Conservation (phyloP, 805 yeast genomes). For the Saccharomycopsis malanga region DNA sequence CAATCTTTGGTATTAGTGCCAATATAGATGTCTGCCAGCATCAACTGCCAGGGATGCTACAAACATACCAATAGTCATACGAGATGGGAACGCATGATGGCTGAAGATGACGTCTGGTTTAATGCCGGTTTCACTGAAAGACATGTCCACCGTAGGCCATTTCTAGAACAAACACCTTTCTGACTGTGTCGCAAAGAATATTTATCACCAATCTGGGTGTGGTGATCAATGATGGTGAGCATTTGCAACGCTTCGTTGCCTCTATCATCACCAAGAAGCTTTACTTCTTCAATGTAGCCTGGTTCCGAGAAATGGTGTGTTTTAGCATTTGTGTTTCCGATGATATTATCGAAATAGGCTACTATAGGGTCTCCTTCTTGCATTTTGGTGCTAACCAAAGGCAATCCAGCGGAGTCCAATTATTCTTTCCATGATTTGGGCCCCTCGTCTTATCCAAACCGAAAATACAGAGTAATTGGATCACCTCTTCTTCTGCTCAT, state of each 20-base stretch:
- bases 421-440: constrained; percentile 86
- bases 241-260: constrained; percentile 73
- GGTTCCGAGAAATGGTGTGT: constrained; percentile 93
- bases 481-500: constrained; percentile 81
- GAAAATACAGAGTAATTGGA: constrained; percentile 89
- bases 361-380: constrained; percentile 95
- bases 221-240: constrained; percentile 82
- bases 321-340: constrained; percentile 85
- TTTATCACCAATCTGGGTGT: constrained; percentile 95
- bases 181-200: constrained; percentile 97
- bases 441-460: constrained; percentile 90
- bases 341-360: constrained; percentile 85
- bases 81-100: constrained; percentile 99
- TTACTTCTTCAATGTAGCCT: constrained; percentile 92
- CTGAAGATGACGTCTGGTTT: constrained; percentile 97
- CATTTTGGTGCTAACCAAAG: constrained; percentile 77
- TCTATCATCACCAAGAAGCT: constrained; percentile 77
- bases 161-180: constrained; percentile 96
- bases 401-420: constrained; percentile 88
- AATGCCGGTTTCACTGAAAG: constrained; percentile 92
- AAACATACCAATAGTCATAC: constrained; percentile 99
- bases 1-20: background rate
- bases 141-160: constrained; percentile 97
- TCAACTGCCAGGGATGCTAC: constrained; percentile 98
- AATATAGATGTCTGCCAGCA: constrained; percentile 48